phyloP scores from a whole-genome alignment of 306 rosid genomes.

The Lathyrus oleraceus region DNA sequence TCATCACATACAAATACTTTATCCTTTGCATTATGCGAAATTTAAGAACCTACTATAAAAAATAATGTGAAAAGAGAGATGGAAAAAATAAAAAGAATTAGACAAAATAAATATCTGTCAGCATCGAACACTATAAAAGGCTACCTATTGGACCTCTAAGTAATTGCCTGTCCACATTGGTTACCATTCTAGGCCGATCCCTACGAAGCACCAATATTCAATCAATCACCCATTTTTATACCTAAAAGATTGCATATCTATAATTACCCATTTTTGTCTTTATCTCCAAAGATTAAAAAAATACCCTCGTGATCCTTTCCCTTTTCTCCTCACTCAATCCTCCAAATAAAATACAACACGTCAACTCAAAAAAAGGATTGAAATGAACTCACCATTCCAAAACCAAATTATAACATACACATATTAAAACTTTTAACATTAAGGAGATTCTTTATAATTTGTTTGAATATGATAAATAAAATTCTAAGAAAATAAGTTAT shows the following conservation, averaged over 20 bases:
- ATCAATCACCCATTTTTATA: conserved; percentile 30
- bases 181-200: conserved; percentile 29
- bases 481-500: too few relatives aligned
- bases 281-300: not conserved
- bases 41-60: too few relatives aligned
- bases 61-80: too few relatives aligned
- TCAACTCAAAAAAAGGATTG: too few relatives aligned
- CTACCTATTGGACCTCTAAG: conserved; percentile 20
- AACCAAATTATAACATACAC: too few relatives aligned
- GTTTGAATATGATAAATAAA: too few relatives aligned
- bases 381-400: too few relatives aligned
- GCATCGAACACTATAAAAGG: conserved; percentile 2
- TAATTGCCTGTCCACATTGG: not conserved
- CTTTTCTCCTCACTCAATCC: not conserved
- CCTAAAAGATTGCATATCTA: conserved; percentile 15
- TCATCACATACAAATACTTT: too few relatives aligned
- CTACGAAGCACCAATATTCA: conserved; percentile 18
- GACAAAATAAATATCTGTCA: conserved; percentile 16
- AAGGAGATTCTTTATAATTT: too few relatives aligned
- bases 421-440: too few relatives aligned
- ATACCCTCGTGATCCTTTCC: conserved; percentile 1
- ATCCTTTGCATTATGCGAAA: too few relatives aligned
- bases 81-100: not conserved
- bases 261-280: conserved; percentile 14
- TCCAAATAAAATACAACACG: not conserved